Evolutionary conservation across 306 rosid genomes (phyloP), one percentile per base, ranked within the genome.

Genomic region (Luffa acutangula): DNA sequence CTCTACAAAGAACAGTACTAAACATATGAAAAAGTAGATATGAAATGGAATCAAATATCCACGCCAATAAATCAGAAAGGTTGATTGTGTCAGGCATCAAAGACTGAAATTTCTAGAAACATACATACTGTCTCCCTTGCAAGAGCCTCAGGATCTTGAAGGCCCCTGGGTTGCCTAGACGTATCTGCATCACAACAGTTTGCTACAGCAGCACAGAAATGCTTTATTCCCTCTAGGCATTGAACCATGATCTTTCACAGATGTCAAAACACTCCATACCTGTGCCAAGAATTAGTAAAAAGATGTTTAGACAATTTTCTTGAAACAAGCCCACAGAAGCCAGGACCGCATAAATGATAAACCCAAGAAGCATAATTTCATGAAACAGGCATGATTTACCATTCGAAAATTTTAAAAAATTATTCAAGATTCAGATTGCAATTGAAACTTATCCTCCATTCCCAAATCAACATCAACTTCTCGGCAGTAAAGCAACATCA

Each of bases 51-150:
- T 74, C 9, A 74, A 49, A 25, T 25, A 25, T 72, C 43, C 39
- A 70, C 14, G n/a, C 76, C 77, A 72, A 46, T 7, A 74, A 2
- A 74, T 74, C 25, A 80, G 20, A 67, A 67, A 25, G 80, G 10
- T 57, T 48, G 69, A 65, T 60, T 60, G 33, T 46, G 72, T 65
- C 71, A 56, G 69, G 79, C 82, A 80, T 74, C 76, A 58, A 58
- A 58, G 34, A 83, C 45, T 43, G 57, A 62, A 85, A 81, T 77
- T 74, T 74, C 45, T 6, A 67, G 85, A 76, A 83, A 82, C 91
- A 81, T 92, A 92, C 97, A 92, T 33, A 90, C 97, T 37, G 97
- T 92, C 86, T 92, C 95, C 84, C 97, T 89, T 76, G 97, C 95
- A 83, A 92, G 92, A 77, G 72, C 84, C 88, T 92, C 92, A n/a